These are phyloP conservation scores for Massospora cicadina DNA, from an alignment of 371 early-diverging fungal species.

Conservation along the genomic window DNA sequence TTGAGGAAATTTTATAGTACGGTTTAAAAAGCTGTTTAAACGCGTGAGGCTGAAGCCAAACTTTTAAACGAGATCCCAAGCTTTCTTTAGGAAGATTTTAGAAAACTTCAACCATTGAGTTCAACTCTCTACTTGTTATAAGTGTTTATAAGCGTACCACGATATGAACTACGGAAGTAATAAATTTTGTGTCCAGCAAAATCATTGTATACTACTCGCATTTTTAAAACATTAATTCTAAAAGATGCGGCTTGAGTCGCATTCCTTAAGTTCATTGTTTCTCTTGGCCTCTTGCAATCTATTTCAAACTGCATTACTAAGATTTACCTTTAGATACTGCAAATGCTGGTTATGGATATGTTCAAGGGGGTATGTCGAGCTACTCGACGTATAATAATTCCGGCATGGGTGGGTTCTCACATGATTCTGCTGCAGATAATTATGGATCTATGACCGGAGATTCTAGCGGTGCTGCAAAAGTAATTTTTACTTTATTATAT, in stretches of 20 bases:
- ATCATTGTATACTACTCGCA: neutral
- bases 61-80: too few relatives aligned
- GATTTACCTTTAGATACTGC: neutral
- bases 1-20: too few relatives aligned
- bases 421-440: neutral
- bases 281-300: neutral
- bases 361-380: neutral
- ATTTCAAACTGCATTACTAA: neutral
- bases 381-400: neutral
- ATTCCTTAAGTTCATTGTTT: neutral
- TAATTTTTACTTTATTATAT: neutral
- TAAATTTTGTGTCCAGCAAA: too few relatives aligned
- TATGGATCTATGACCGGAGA: neutral
- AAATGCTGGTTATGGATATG: neutral
- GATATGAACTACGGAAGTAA: neutral
- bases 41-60: too few relatives aligned
- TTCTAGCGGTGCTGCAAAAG: neutral
- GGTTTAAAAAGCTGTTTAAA: too few relatives aligned
- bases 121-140: too few relatives aligned
- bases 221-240: neutral
- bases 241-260: neutral
- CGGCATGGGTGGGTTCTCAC: neutral
- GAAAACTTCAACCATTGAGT: too few relatives aligned
- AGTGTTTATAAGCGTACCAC: too few relatives aligned
- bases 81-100: too few relatives aligned